These are phyloP conservation scores for Trichoderma aggressivum DNA, from an alignment of 2,329 filamentous ascomycete genomes.

Conservation along the genomic window DNA sequence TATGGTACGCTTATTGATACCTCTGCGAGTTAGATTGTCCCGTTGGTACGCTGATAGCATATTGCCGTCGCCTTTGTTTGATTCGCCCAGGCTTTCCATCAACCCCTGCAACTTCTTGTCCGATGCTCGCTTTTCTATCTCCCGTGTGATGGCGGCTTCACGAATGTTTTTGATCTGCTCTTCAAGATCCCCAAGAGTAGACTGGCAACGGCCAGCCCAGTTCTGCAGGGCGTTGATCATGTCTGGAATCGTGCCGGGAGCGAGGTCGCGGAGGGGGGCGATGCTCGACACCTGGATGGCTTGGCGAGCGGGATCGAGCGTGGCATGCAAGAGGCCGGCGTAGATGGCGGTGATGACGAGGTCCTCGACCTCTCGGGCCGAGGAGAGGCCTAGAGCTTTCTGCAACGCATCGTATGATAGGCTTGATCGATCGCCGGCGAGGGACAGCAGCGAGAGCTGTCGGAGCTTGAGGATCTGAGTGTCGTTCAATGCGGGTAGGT, in stretches of 20 bases:
- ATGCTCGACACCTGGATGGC: slow-evolving; percentile 76
- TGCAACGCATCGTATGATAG: slow-evolving; percentile 73
- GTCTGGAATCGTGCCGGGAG: slow-evolving; percentile 64
- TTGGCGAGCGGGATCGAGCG: slow-evolving; percentile 74
- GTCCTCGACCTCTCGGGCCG: slow-evolving; percentile 71
- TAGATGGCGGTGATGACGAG: slow-evolving; percentile 87
- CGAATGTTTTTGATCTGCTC: slow-evolving; percentile 67
- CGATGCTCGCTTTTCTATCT: slow-evolving; percentile 47
- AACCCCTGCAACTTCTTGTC: slow-evolving; percentile 48
- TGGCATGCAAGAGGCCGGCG: slow-evolving; percentile 74
- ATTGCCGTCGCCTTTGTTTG: slow-evolving; percentile 34
- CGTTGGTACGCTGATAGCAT: slow-evolving; percentile 21
- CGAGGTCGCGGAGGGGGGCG: slow-evolving; percentile 80
- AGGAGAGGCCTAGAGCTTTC: slow-evolving; percentile 61
- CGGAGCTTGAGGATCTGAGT: slow-evolving; percentile 81
- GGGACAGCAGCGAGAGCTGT: slow-evolving; percentile 81
- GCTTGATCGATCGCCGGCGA: slow-evolving; percentile 64
- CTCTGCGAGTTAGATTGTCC: slow-evolving; percentile 28
- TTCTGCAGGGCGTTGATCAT: slow-evolving; percentile 66
- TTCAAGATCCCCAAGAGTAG: slow-evolving; percentile 72
- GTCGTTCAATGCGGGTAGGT: slow-evolving; percentile 67
- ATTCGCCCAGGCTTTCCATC: slow-evolving; percentile 45
- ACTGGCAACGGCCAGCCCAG: slow-evolving; percentile 77
- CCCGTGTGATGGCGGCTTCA: slow-evolving; percentile 51
- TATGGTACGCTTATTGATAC: slow-evolving; percentile 35